Conservation (phyloP, 179 eudicot species). For the Silene vulgaris region DNA sequence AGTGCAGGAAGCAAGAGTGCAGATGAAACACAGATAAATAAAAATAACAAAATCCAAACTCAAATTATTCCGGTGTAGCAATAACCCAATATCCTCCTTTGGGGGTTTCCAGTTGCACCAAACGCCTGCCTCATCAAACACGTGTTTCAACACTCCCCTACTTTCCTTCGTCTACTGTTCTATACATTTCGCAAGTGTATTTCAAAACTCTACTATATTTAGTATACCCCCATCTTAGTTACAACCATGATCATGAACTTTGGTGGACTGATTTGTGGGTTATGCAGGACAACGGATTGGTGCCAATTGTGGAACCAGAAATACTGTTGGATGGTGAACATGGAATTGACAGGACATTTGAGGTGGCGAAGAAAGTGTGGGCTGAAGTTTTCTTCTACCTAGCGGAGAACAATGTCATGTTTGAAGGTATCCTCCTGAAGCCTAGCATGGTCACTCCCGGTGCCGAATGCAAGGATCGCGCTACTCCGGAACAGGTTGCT, state of each 20-base stretch:
- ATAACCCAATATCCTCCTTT: no score
- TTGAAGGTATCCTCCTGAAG: slow-evolving; percentile 54
- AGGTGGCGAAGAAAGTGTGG: slow-evolving; percentile 55
- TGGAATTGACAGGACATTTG: slow-evolving; percentile 53
- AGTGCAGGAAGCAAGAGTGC: not conserved
- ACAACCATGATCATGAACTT: not conserved
- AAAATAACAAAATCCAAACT: no score
- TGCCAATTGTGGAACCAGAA: slow-evolving; percentile 62
- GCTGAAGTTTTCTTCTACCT: slow-evolving; percentile 58
- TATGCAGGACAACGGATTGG: slow-evolving; percentile 51
- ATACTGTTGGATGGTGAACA: slow-evolving; percentile 58
- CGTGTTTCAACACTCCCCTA: not conserved
- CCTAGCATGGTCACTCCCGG: slow-evolving; percentile 74
- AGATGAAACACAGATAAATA: not conserved
- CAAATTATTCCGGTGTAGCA: no score
- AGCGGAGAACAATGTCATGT: slow-evolving; percentile 54
- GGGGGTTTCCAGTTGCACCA: no score
- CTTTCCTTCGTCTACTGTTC: not conserved
- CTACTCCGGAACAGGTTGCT: slow-evolving; percentile 46
- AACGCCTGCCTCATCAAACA: not conserved
- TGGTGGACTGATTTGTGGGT: not conserved
- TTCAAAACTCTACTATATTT: not conserved
- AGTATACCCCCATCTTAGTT: not conserved
- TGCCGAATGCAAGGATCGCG: slow-evolving; percentile 47
- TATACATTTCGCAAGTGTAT: no score